Evolutionary conservation across 768 basidiomycete species (phyloP).

Genomic region (Lactifluus piperatus): DNA sequence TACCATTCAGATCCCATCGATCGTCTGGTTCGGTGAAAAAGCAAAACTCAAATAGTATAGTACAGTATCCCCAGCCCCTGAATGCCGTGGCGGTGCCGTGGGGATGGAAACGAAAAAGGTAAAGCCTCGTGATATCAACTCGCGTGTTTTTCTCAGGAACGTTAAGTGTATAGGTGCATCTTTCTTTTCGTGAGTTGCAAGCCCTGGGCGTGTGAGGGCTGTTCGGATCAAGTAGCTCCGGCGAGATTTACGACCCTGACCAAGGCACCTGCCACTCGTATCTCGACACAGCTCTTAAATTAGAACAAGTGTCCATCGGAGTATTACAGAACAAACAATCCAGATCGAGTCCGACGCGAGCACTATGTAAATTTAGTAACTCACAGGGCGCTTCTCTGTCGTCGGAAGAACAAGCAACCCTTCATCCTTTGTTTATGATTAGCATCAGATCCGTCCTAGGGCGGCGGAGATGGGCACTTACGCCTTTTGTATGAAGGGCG

Average conservation of each 20-base stretch:
- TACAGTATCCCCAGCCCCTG: neutral
- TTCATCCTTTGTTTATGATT: constrained; percentile 9
- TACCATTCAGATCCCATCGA: neutral
- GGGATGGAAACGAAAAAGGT: constrained; percentile 10
- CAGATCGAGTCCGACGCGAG: constrained; percentile 3
- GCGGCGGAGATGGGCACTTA: neutral
- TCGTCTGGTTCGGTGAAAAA: neutral
- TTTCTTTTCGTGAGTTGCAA: constrained; percentile 1
- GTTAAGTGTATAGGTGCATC: neutral
- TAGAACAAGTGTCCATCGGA: constrained; percentile 10
- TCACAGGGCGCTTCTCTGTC: constrained; percentile 2
- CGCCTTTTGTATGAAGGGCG: constrained; percentile 6
- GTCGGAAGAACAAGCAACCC: constrained; percentile 8
- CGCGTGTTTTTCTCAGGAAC: no score
- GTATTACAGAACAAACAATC: neutral
- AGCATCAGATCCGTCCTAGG: neutral
- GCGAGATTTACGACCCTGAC: neutral
- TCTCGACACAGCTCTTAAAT: constrained; percentile 9
- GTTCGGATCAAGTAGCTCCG: neutral
- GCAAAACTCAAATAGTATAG: neutral
- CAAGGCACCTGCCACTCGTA: neutral
- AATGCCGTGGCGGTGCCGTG: neutral
- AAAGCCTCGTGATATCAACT: constrained; percentile 13
- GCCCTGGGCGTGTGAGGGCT: neutral
- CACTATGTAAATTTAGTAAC: neutral